Conservation (phyloP, 345 rosid species). For the Ailanthus altissimus region DNA sequence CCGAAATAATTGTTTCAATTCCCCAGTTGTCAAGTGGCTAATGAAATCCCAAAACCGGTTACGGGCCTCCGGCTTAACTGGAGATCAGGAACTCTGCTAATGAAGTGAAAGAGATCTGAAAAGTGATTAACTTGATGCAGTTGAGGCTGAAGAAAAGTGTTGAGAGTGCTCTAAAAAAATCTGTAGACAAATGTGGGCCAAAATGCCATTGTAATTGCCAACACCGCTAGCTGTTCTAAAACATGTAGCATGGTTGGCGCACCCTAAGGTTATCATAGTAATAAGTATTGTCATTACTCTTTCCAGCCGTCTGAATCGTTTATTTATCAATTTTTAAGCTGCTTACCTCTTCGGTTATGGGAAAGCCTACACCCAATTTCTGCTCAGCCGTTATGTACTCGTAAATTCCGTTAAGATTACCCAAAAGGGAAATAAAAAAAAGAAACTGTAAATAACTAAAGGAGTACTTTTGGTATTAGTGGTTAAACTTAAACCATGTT, state of each 20-base stretch:
- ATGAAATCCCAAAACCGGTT: neutral
- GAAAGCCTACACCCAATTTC: no score
- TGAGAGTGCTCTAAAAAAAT: neutral
- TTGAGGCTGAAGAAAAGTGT: neutral
- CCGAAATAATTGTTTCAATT: no score
- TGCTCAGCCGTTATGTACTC: no score
- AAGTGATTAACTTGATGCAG: neutral
- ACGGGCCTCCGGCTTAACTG: neutral
- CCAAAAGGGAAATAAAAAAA: no score
- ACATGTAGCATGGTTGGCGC: neutral
- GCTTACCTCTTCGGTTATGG: neutral
- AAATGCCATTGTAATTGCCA: neutral
- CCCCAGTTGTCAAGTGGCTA: no score
- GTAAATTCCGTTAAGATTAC: no score
- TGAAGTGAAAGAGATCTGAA: neutral
- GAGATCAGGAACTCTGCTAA: neutral
- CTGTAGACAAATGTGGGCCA: conserved; percentile 3
- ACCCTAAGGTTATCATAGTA: neutral
- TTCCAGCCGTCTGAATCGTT: conserved; percentile 6
- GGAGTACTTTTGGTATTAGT: neutral
- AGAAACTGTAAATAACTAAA: no score
- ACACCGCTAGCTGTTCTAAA: neutral
- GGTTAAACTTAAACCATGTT: neutral
- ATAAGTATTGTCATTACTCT: neutral
- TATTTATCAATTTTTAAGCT: neutral